Conservation (phyloP, 192 early-diverging fungal genomes). For the Entophlyctis luteolus region DNA sequence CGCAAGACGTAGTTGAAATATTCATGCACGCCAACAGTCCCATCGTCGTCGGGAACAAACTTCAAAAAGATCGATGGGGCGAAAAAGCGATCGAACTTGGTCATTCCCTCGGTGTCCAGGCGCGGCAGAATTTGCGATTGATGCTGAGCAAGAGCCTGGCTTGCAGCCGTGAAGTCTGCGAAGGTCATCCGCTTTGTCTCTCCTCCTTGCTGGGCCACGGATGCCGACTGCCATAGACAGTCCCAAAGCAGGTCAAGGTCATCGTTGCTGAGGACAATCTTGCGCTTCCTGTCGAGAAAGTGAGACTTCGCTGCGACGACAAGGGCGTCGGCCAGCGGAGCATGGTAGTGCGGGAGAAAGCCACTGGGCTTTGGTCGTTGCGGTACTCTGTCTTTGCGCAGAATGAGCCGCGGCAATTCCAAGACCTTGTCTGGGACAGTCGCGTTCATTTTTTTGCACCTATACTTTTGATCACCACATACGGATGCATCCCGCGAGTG, state of each 20-base stretch:
- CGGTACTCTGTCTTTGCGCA: too few species aligned
- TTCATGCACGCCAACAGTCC: constrained; percentile 29
- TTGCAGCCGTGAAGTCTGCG: not conserved
- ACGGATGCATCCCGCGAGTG: too few species aligned
- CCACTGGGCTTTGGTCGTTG: too few species aligned
- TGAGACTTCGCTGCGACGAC: too few species aligned
- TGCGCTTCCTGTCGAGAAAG: constrained; percentile 5
- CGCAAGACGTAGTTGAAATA: constrained; percentile 47
- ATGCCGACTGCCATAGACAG: constrained; percentile 18
- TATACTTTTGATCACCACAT: too few species aligned
- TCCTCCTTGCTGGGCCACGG: constrained; percentile 16
- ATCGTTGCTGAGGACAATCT: constrained; percentile 26
- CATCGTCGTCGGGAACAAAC: constrained; percentile 34
- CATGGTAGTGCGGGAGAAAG: too few species aligned
- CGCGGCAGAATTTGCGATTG: constrained; percentile 30
- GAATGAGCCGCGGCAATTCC: too few species aligned
- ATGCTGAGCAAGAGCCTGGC: not conserved
- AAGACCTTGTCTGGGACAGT: too few species aligned
- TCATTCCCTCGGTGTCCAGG: constrained; percentile 23
- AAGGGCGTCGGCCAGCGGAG: too few species aligned
- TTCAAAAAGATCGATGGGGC: constrained; percentile 36
- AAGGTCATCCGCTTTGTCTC: too few species aligned
- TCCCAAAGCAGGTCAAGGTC: constrained; percentile 46
- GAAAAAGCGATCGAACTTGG: constrained; percentile 38
- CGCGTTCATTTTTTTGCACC: too few species aligned